phyloP scores from a whole-genome alignment of 106 monocot species.

The Xerophyta viscosa region DNA sequence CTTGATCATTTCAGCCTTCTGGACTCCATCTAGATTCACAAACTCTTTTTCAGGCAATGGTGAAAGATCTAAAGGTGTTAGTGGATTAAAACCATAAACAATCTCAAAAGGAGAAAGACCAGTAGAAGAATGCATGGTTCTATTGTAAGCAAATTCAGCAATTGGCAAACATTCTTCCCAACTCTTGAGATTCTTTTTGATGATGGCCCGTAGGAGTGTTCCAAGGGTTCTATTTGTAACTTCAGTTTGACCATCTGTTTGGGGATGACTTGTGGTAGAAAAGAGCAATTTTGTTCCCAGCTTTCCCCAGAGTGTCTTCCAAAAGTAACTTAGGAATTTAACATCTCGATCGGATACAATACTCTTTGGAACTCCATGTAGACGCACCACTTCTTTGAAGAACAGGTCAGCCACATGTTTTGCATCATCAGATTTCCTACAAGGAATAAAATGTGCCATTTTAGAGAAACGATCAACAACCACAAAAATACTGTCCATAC shows the following conservation, averaged over 20 bases:
- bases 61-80: too few relatives aligned
- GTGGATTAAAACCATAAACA: too few relatives aligned
- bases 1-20: too few relatives aligned
- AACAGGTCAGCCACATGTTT: not conserved
- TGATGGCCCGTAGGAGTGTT: not conserved
- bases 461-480: too few relatives aligned
- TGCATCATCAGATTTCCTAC: not conserved
- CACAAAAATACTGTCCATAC: not conserved
- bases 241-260: not conserved
- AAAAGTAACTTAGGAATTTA: not conserved
- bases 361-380: not conserved
- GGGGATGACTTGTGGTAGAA: not conserved
- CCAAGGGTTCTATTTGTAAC: not conserved
- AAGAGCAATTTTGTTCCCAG: not conserved
- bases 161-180: not conserved
- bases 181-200: not conserved
- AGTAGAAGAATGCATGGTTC: not conserved
- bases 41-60: too few relatives aligned
- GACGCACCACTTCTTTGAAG: not conserved
- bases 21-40: too few relatives aligned
- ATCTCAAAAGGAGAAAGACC: too few relatives aligned
- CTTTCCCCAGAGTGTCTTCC: not conserved
- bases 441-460: not conserved
- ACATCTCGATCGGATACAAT: not conserved
- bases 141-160: not conserved